phyloP scores from a whole-genome alignment of 441 rosid species.

The Aquilaria agallochum region DNA sequence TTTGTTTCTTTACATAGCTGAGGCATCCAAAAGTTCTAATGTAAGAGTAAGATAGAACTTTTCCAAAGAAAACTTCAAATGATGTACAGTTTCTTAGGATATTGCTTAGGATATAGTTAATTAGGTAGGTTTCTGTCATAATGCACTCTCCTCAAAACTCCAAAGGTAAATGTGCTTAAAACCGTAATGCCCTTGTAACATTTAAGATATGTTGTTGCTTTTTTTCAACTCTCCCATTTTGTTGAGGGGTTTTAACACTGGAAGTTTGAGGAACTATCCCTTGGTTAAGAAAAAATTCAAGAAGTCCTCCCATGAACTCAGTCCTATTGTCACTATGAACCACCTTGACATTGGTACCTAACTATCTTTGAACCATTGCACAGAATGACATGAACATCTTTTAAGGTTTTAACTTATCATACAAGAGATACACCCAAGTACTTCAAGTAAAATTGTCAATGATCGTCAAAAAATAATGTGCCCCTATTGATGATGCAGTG shows the following conservation, averaged over 20 bases:
- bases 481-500: background rate
- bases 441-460: conserved; percentile 4
- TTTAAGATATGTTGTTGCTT: conserved; percentile 4
- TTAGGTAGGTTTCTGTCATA: background rate
- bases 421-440: background rate
- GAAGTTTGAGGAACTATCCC: background rate
- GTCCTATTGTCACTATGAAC: background rate
- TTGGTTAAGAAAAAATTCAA: background rate
- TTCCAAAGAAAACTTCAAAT: background rate
- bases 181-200: background rate
- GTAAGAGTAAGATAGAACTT: background rate
- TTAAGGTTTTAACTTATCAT: background rate
- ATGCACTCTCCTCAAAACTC: conserved; percentile 2
- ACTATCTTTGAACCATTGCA: background rate
- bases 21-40: background rate
- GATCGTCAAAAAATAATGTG: conserved; percentile 2
- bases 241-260: background rate
- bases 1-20: background rate
- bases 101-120: background rate
- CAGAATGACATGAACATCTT: background rate
- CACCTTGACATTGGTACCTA: background rate
- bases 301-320: background rate
- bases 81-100: background rate
- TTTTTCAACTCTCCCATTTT: background rate
- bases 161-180: background rate